These are phyloP conservation scores for Pterocarpus santalinus DNA, from an alignment of 306 rosid species.

Conservation along the genomic window DNA sequence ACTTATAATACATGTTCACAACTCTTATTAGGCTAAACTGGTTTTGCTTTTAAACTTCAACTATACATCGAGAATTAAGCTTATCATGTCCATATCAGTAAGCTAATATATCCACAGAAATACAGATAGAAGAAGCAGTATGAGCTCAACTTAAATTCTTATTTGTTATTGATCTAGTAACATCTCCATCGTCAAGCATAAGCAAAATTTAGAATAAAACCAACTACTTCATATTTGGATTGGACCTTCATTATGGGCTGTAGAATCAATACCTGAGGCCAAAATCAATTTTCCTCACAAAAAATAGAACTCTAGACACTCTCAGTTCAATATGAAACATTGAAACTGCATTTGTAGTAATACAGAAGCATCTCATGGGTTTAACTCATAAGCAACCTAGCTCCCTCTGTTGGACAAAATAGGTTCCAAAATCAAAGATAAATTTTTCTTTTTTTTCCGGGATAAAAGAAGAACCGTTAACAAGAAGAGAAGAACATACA, in stretches of 20 bases:
- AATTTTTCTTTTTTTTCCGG: too few relatives aligned
- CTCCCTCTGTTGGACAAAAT: slow-evolving; percentile 1
- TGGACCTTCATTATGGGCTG: neutral
- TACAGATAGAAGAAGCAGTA: slow-evolving; percentile 25
- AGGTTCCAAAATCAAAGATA: neutral
- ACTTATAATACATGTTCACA: slow-evolving; percentile 22
- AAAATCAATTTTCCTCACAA: too few relatives aligned
- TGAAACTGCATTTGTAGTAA: too few relatives aligned
- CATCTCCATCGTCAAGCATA: neutral
- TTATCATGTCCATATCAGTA: slow-evolving; percentile 11
- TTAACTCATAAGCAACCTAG: neutral
- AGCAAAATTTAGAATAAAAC: slow-evolving; percentile 17
- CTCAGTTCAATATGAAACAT: too few relatives aligned
- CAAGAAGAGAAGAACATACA: too few relatives aligned
- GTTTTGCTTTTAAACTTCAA: neutral
- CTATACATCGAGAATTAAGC: neutral
- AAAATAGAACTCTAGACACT: too few relatives aligned
- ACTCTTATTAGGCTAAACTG: slow-evolving; percentile 29
- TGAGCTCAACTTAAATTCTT: slow-evolving; percentile 24
- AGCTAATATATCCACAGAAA: slow-evolving; percentile 21
- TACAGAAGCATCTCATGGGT: neutral
- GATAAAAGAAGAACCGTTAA: too few relatives aligned
- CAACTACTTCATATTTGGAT: neutral
- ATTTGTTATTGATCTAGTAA: neutral
- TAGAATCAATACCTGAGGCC: neutral